phyloP scores from a whole-genome alignment of 1,284 basidiomycete genomes.

The Earliella scabrosa region DNA sequence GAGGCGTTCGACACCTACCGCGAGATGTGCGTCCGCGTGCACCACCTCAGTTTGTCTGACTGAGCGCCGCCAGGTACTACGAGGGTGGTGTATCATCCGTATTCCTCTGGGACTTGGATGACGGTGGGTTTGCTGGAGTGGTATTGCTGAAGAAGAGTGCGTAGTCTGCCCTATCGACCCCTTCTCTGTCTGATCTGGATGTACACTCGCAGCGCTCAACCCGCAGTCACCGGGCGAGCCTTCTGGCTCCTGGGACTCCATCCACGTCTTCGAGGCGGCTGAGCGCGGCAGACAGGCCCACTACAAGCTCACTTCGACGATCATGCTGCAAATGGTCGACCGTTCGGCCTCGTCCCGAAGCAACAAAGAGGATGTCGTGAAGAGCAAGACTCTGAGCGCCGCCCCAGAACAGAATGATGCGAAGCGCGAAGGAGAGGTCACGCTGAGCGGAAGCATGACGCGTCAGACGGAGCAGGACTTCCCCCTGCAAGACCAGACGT shows the following conservation, averaged over 20 bases:
- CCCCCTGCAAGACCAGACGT: conserved; percentile 75
- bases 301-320: conserved; percentile 97
- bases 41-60: background rate
- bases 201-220: conserved; percentile 54
- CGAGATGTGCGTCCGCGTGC: conserved; percentile 72
- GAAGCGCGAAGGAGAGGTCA: conserved; percentile 77
- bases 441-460: conserved; percentile 95
- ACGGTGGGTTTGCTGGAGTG: conserved; percentile 95
- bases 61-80: conserved; percentile 73
- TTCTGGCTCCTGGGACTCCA: conserved; percentile 94
- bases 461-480: conserved; percentile 91
- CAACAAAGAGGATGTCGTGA: conserved; percentile 40
- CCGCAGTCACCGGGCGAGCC: conserved; percentile 60
- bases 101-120: conserved; percentile 98
- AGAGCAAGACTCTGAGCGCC: conserved; percentile 38
- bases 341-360: conserved; percentile 40
- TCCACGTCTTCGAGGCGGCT: conserved; percentile 95
- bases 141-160: conserved; percentile 95
- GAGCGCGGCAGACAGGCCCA: conserved; percentile 91
- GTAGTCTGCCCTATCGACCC: conserved; percentile 33
- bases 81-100: conserved; percentile 98
- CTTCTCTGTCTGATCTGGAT: background rate
- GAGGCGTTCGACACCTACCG: conserved; percentile 98
- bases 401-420: conserved; percentile 43
- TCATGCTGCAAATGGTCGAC: conserved; percentile 93